phyloP scores from a whole-genome alignment of 176 grass and related monocot genomes.

The Zea luxurians region DNA sequence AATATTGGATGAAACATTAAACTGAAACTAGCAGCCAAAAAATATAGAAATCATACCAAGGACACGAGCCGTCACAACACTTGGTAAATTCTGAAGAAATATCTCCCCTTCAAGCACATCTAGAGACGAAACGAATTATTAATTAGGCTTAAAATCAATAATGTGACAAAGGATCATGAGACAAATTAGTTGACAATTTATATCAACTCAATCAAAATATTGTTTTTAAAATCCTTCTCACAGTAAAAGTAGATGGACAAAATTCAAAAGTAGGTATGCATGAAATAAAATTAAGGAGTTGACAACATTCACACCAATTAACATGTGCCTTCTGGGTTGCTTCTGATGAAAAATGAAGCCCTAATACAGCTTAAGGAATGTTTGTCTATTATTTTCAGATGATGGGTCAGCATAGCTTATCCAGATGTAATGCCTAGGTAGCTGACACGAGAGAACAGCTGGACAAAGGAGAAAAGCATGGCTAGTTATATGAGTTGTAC shows the following conservation, averaged over 20 bases:
- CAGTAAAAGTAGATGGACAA: neutral
- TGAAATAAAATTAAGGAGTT: constrained; percentile 14
- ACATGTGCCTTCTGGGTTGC: neutral
- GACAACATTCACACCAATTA: constrained; percentile 5
- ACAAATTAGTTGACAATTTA: constrained; percentile 3
- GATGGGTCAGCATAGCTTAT: neutral
- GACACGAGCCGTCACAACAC: constrained; percentile 76
- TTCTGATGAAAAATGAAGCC: neutral
- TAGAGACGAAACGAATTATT: constrained; percentile 35
- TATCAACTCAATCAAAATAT: constrained; percentile 7
- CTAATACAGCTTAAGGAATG: neutral
- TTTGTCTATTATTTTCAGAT: neutral
- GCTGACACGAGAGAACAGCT: neutral
- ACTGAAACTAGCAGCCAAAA: neutral
- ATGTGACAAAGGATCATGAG: neutral
- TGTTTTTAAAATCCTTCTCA: neutral
- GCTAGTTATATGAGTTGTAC: neutral
- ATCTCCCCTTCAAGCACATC: constrained; percentile 98
- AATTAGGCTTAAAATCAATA: constrained; percentile 30
- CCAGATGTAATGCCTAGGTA: neutral
- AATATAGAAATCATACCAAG: constrained; percentile 60
- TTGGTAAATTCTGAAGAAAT: constrained; percentile 99
- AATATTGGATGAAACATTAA: constrained; percentile 16
- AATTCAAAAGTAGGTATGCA: constrained; percentile 25
- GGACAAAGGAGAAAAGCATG: neutral